phyloP scores from a whole-genome alignment of 1,284 basidiomycete genomes.

The Cutaneotrichosporon dermatis region DNA sequence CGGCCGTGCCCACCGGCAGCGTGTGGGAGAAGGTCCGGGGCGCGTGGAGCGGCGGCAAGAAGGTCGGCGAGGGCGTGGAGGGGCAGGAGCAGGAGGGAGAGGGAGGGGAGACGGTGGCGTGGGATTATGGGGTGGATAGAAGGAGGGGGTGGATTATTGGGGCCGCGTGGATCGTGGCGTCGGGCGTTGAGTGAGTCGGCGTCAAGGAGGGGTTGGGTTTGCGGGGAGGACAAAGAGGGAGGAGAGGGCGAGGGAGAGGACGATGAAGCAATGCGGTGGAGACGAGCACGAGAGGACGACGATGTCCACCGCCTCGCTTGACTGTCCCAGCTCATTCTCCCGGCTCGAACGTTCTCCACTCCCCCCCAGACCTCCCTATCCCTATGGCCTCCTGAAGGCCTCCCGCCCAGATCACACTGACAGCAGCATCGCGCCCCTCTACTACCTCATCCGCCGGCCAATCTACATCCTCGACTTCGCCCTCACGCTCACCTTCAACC shows the following conservation, averaged over 20 bases:
- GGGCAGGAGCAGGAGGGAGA: neutral
- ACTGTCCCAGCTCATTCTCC: no score
- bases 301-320: no score
- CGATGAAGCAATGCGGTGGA: no score
- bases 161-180: constrained; percentile 72
- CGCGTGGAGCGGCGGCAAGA: constrained; percentile 50
- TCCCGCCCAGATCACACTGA: neutral
- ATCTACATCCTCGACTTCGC: constrained; percentile 92
- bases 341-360: no score
- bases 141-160: constrained; percentile 82
- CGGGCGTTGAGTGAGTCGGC: constrained; percentile 67
- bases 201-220: no score
- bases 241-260: no score
- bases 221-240: no score
- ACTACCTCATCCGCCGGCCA: constrained; percentile 79
- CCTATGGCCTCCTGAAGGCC: no score
- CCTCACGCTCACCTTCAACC: constrained; percentile 81
- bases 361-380: no score
- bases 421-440: constrained; percentile 77
- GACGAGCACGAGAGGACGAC: no score
- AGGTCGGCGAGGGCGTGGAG: constrained; percentile 26
- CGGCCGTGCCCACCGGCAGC: constrained; percentile 57
- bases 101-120: constrained; percentile 24
- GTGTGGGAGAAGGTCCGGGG: constrained; percentile 53
- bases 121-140: constrained; percentile 60